Conservation (phyloP, 2,329 filamentous ascomycete genomes). For the Pestalotiopsis sp. region DNA sequence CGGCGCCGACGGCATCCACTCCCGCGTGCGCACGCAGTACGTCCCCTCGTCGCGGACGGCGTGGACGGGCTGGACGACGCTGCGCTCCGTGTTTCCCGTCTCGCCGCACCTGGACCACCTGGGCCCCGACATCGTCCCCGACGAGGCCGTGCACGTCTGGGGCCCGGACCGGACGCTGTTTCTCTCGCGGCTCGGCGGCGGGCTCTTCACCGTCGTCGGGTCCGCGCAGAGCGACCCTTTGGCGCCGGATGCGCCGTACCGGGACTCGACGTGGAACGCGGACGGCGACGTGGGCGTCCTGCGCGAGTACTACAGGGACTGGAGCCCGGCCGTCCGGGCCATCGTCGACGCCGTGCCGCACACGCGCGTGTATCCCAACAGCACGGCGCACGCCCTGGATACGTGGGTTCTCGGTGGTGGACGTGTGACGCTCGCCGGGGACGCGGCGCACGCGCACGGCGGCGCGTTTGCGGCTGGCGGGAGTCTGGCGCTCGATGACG, state of each 20-base stretch:
- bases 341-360: slow-evolving; percentile 43
- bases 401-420: slow-evolving; percentile 42
- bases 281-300: slow-evolving; percentile 38
- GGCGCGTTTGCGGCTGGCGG: slow-evolving; percentile 44
- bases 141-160: slow-evolving; percentile 48
- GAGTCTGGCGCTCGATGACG: slow-evolving; percentile 42
- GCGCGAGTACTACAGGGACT: slow-evolving; percentile 40
- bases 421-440: slow-evolving; percentile 39
- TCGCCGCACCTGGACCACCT: slow-evolving; percentile 40
- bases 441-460: slow-evolving; percentile 44
- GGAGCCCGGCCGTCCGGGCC: slow-evolving; percentile 42
- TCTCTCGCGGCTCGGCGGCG: slow-evolving; percentile 41
- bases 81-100: slow-evolving; percentile 46
- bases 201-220: slow-evolving; percentile 45
- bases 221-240: slow-evolving; percentile 40
- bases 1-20: slow-evolving; percentile 57
- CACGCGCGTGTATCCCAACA: slow-evolving; percentile 44
- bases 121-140: slow-evolving; percentile 31
- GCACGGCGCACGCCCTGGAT: slow-evolving; percentile 39
- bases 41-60: slow-evolving; percentile 39
- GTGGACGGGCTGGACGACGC: slow-evolving; percentile 47
- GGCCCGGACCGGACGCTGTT: slow-evolving; percentile 45
- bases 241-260: slow-evolving; percentile 31
- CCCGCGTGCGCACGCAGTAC: slow-evolving; percentile 45
- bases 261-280: slow-evolving; percentile 40